Conservation (phyloP, 2,329 filamentous ascomycete genomes). For the Aspergillus sp. region DNA sequence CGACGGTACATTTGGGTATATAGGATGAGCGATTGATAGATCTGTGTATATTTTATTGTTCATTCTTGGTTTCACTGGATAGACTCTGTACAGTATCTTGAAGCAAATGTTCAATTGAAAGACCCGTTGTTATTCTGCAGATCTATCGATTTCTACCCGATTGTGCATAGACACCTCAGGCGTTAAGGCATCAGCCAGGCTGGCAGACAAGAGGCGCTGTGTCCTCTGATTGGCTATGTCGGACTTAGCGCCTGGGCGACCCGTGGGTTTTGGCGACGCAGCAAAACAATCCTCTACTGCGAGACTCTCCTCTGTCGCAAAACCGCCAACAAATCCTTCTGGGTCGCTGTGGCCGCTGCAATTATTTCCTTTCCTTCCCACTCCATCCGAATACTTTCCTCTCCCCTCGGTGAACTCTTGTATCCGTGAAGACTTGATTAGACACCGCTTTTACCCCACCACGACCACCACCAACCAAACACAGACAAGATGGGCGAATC, state of each 20-base stretch:
- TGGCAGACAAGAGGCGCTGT: not conserved
- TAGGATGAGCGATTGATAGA: not conserved
- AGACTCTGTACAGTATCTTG: not conserved
- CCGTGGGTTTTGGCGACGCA: constrained; percentile 22
- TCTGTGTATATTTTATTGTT: not conserved
- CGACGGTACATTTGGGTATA: not conserved
- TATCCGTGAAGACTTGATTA: constrained; percentile 3
- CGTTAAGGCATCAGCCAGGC: too few species aligned
- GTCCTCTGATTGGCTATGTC: constrained; percentile 12
- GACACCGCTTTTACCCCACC: constrained; percentile 29
- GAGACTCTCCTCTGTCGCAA: constrained; percentile 8
- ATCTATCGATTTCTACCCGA: not conserved
- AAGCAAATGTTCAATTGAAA: too few species aligned
- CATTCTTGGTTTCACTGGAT: not conserved
- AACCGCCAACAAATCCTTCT: constrained; percentile 11
- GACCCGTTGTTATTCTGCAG: not conserved
- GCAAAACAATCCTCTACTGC: constrained; percentile 9
- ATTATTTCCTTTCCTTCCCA: constrained; percentile 6
- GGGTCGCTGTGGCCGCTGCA: constrained; percentile 7
- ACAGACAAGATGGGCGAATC: constrained; percentile 53
- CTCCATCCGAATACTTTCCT: constrained; percentile 2
- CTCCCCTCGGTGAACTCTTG: constrained; percentile 2
- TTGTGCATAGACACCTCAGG: constrained; percentile 1
- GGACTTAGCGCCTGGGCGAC: constrained; percentile 14
- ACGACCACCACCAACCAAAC: not conserved